Conservation (phyloP, 2,329 filamentous ascomycete genomes). For the Ophiostoma tasmaniense region DNA sequence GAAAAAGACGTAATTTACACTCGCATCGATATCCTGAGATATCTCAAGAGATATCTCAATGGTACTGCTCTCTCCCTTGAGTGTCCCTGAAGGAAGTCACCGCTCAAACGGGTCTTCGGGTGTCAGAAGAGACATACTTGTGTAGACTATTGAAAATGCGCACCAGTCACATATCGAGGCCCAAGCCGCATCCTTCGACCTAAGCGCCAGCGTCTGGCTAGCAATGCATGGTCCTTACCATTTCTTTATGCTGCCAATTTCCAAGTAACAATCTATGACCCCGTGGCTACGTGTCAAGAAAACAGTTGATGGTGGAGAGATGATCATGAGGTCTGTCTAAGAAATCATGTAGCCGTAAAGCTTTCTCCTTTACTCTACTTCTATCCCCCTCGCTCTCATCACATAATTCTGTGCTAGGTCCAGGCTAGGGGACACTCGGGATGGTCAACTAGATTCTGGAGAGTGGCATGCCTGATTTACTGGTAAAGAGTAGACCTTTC, state of each 20-base stretch:
- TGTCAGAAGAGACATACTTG: not conserved
- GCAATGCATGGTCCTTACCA: not conserved
- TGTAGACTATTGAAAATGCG: not conserved
- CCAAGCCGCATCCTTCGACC: not conserved
- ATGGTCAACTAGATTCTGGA: too few relatives aligned
- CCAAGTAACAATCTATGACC: not conserved
- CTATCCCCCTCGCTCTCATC: not conserved
- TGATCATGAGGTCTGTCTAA: not conserved
- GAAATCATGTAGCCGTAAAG: too few relatives aligned
- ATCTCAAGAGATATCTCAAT: not conserved
- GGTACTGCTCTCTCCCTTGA: not conserved
- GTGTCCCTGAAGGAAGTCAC: not conserved
- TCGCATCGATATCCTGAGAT: too few relatives aligned
- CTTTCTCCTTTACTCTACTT: not conserved
- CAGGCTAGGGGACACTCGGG: too few relatives aligned
- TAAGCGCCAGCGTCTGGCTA: not conserved
- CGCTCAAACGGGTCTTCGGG: not conserved
- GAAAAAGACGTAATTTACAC: not conserved
- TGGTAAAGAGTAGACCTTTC: too few relatives aligned
- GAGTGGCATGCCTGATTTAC: too few relatives aligned
- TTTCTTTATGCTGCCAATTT: not conserved
- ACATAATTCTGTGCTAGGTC: not conserved
- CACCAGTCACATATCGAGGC: not conserved
- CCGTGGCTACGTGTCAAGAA: not conserved
- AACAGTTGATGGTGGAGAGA: not conserved